Base-by-base conservation (phyloP, 441 rosid genomes). In the Arabidopsis hybrid region DNA sequence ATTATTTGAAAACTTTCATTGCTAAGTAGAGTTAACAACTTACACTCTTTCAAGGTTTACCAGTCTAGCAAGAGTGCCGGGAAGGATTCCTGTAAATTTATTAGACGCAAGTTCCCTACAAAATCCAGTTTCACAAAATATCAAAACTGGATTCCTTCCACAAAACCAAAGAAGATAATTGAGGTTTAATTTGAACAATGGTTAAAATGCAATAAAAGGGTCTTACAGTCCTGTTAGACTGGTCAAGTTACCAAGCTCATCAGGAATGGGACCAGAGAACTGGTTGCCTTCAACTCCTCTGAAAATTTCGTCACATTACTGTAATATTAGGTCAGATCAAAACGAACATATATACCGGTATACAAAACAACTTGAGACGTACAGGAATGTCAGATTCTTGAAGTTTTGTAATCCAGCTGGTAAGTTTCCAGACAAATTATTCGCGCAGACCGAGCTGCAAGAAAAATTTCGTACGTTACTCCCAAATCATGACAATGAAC, bases 161-260 rank as follows among this genome's bases (percentile, higher is more conserved):
- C 26, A 21, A 21, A 21, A 21, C 0, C 26, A 21, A 21, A 21
- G 26, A 21, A 21, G 26, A 21, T 21, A 21, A 21, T 21, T 21
- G 26, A 21, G 26, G 26, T 21, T 21, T 21, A 21, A 21, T 21
- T 21, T 21, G 26, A 21, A 21, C 38, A 66, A 66, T 16, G 40
- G 12, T 32, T 32, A 9, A 32, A 7, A 17, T 3, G 46, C 0
- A 21, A 49, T 21, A 21, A 21, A 26, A 42, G 31, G 17, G 10
- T 51, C 74, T 60, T 67, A 75, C 79, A 75, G 18, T 61, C 1
- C 1, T 42, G 2, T 7, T 21, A 75, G 73, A 26, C 9, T 75
- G 32, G 42, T 61, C 17, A 75, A 36, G 51, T 75, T n/a, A 68
- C 79, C 79, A 34, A 75, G 29, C 69, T 75, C 79, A 26, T 47